Base-by-base conservation (phyloP, 257 asterid species). In the Capsicum rhomboideum region DNA sequence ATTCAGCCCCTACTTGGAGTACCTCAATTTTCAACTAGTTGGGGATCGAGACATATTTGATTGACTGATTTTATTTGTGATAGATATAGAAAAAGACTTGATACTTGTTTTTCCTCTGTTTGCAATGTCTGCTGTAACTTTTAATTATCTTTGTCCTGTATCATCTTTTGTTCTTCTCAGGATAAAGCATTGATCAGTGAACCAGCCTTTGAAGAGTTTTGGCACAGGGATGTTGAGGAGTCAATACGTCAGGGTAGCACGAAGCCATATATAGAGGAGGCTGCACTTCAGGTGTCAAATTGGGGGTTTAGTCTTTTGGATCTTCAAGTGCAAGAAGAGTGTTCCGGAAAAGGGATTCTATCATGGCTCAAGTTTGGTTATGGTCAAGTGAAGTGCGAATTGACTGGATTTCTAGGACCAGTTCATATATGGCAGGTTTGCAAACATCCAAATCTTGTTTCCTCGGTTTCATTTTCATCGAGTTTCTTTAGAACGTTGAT, bases 381-480 rank as follows among this genome's bases (percentile, higher is more conserved):
- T 84, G 92, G 91, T 46, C 90, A 88, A 83, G 92, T 92, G 6
- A 92, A 92, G 80, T 93, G 98, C 59, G 88, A 89, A 68, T 80
- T 91, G 84, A 92, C 93, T 20, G 99, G 99, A 83, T 96, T 89
- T 90, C 96, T 88, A 4, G 98, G 99, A 83, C 96, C 96, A n/a
- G 88, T 96, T 46, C 99, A 96, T 89, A 87, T 94, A 88, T 96
- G 98, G 98, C 99, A 96, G 98, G 99, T 93, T 46, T 4, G 87
- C 46, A 7, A 3, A 75, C 81, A 75, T 75, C 58, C 6, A 26
- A 7, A 26, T 75, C 61, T 49, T 75, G 1, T 75, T 49, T 46
- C 1, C 1, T 72, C 58, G 7, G 37, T 74, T 46, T 8, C 49
- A 10, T 52, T 31, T 83, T 26, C 40, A 46, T 46, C 21, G 21